Base-by-base conservation (phyloP, 805 yeast species). In the Grigorovia yakushimaensis region DNA sequence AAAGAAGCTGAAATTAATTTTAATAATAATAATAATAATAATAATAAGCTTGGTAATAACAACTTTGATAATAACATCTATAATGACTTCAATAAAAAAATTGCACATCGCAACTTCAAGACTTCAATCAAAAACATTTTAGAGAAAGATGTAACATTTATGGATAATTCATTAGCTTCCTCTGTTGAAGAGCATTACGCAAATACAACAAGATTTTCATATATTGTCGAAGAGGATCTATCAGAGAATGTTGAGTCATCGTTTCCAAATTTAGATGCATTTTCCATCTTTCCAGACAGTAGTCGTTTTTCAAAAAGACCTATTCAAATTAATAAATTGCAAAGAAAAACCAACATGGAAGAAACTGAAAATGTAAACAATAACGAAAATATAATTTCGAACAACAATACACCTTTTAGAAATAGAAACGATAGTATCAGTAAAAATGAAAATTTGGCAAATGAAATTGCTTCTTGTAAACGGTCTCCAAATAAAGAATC, bases 161-260 rank as follows among this genome's bases (percentile, higher is more conserved):
- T 49, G 38, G 59, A 54, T 33, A 49, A 54, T 35, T 41, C 49
- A 10, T 44, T 54, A 15, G 53, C 54, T 30, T 50, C 59, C 13
- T 53, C 51, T n/a, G 64, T 58, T 1, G 61, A 62, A 47, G 59
- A 61, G 33, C 64, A 62, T 49, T 52, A 55, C 19, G 52, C 64
- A 0, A 46, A 55, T 9, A 54, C 54, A 22, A 52, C 58, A 17
- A 54, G 68, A 27, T 64, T 57, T 43, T 64, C 68, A 1, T 64
- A 64, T 42, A 47, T 64, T n/a, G 67, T 56, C 4, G 67, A 62
- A 47, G 68, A 62, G 46, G 65, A 55, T 40, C 13, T 27, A 15
- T 27, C 33, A 39, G 27, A 38, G 10, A 21, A 11, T 38, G 11
- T 27, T 27, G 33, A 27, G 9, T 27, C 33, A 10, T 9, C 6